These are phyloP conservation scores for Colletotrichum camelliae DNA, from an alignment of 2,329 filamentous ascomycete genomes.

Conservation along the genomic window DNA sequence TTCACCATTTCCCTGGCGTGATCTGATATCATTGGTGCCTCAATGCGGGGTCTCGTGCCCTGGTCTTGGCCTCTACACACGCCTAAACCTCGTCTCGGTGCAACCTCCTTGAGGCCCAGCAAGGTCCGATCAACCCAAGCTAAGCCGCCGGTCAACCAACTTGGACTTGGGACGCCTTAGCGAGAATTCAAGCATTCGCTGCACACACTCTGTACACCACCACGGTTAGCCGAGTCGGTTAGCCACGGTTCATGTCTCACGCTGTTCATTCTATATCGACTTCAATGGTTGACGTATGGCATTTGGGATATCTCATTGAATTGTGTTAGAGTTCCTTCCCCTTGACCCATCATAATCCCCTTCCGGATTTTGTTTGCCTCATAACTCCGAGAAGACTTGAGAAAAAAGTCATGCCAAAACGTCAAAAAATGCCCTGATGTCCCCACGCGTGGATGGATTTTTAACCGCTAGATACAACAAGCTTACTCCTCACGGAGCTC, in stretches of 20 bases:
- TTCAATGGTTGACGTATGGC: constrained; percentile 16
- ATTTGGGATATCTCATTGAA: constrained; percentile 24
- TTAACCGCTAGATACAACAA: constrained; percentile 10
- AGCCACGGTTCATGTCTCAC: neutral
- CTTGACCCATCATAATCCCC: constrained; percentile 15
- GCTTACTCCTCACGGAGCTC: constrained; percentile 67
- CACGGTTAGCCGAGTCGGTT: neutral
- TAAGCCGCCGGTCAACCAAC: neutral
- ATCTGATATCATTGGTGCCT: constrained; percentile 17
- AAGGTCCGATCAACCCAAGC: neutral
- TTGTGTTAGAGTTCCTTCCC: constrained; percentile 14
- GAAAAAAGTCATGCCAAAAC: constrained; percentile 19
- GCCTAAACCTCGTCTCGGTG: neutral
- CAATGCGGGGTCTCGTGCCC: constrained; percentile 10
- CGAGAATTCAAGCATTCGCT: neutral
- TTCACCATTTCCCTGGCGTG: neutral
- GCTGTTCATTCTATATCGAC: neutral
- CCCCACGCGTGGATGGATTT: constrained; percentile 1
- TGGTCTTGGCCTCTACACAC: neutral
- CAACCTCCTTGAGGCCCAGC: neutral
- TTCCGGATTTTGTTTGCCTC: constrained; percentile 18
- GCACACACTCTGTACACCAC: neutral
- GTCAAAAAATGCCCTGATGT: constrained; percentile 17
- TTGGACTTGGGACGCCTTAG: neutral
- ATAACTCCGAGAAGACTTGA: constrained; percentile 21